Evolutionary conservation across 2,329 filamentous ascomycete genomes (phyloP), one percentile per base, ranked within the genome.

Genomic region (Clarireedia paspali): DNA sequence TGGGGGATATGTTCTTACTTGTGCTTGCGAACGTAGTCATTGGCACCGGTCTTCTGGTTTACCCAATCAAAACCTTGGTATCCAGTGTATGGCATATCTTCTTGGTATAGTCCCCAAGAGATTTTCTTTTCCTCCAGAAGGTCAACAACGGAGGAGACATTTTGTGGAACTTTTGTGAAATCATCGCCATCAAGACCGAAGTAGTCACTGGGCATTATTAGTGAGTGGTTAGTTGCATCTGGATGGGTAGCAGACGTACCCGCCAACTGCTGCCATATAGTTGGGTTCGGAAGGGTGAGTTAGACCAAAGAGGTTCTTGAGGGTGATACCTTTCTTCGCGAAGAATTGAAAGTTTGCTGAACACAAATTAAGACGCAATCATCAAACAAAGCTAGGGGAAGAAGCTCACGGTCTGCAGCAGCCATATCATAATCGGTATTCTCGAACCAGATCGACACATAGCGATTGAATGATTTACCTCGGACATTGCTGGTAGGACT

Each of bases 1-100:
- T 30, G 26, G 9, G 9, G 20, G n/a, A 17, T 20, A 5, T 9
- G 2, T 34, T 48, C 73, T 46, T 74, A 77, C 67, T 91, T 90
- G 74, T 94, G 89, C 73, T 94, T 92, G 67, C 89, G 84, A 6
- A 92, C 88, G 68, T 94, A 94, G 72, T 86, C 82, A 65, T 91
- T 88, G 49, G 79, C 77, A 30, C 80, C 79, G 2, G 79, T 88
- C 62, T 81, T 59, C 61, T 82, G 82, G 70, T 90, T 89, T 55
- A 81, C 75, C 68, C 75, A 89, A 0, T 72, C 74, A 38, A 70
- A 70, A 24, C 87, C 88, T 69, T 88, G 78, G 71, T 82, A 92
- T 12, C 89, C 89, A 2, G 81, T 76, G 71, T 83, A 90, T 2
- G 89, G 89, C 77, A 87, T 78, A 65, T 89, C 84, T 68, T 94